Evolutionary conservation across 768 basidiomycete species (phyloP).

Genomic region (Porphyrellus cyaneotinctus): DNA sequence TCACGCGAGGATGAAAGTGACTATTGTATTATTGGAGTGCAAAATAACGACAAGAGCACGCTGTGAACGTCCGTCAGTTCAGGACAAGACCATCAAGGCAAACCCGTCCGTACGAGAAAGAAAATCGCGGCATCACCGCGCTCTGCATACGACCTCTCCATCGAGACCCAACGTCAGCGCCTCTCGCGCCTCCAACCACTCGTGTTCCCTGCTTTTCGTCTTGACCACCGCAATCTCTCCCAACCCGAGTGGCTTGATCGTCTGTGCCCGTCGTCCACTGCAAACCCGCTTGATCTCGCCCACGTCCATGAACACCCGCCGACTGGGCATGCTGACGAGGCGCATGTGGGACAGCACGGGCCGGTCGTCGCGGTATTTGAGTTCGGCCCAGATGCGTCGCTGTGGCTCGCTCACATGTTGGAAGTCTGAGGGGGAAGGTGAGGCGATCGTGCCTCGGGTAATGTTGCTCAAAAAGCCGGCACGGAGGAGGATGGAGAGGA

Average conservation of each 20-base stretch:
- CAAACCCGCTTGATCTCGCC: conserved; percentile 75
- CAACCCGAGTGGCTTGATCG: conserved; percentile 79
- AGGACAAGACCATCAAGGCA: not conserved
- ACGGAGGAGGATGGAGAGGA: conserved; percentile 88
- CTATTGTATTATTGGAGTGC: not conserved
- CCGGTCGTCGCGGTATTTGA: conserved; percentile 89
- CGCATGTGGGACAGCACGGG: conserved; percentile 79
- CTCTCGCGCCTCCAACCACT: conserved; percentile 92
- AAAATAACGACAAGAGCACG: not conserved
- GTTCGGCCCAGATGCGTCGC: conserved; percentile 85
- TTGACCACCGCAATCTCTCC: conserved; percentile 89
- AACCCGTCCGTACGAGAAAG: not conserved
- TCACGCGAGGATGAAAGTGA: not conserved
- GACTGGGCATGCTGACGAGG: conserved; percentile 81
- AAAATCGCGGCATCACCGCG: conserved; percentile 36
- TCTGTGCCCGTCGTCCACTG: conserved; percentile 76
- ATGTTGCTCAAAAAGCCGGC: conserved; percentile 83
- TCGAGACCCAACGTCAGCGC: conserved; percentile 71
- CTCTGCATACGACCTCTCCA: conserved; percentile 88
- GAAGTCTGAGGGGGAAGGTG: conserved; percentile 65
- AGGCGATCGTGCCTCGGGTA: conserved; percentile 68
- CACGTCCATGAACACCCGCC: conserved; percentile 69
- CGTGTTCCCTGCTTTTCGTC: conserved; percentile 65
- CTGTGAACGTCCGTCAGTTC: conserved; percentile 3
- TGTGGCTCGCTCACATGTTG: conserved; percentile 54